phyloP scores from a whole-genome alignment of 495 filamentous ascomycete genomes.

The Xylaria palmicola region DNA sequence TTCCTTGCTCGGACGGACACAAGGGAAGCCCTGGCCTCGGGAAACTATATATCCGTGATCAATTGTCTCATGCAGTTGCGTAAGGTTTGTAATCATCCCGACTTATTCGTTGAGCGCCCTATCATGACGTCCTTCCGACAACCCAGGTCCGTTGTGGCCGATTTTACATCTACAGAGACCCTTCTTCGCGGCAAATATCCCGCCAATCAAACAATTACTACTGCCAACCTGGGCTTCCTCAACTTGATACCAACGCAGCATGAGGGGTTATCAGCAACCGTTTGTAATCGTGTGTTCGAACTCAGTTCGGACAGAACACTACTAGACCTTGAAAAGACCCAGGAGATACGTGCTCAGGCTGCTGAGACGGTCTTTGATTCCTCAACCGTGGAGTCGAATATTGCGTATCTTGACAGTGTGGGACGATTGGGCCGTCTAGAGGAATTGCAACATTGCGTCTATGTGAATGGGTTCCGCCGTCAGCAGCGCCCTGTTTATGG shows the following conservation, averaged over 20 bases:
- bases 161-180: conserved; percentile 74
- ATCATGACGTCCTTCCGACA: conserved; percentile 97
- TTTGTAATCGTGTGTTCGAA: conserved; percentile 60
- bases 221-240: conserved; percentile 72
- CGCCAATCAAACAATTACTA: conserved; percentile 61
- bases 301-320: conserved; percentile 64
- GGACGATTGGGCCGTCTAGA: conserved; percentile 71
- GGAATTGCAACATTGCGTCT: conserved; percentile 75
- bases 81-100: conserved; percentile 98
- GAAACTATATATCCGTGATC: conserved; percentile 96
- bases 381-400: conserved; percentile 61
- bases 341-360: conserved; percentile 60
- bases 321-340: conserved; percentile 60
- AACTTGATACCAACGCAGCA: conserved; percentile 75
- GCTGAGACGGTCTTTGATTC: conserved; percentile 61
- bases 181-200: conserved; percentile 68
- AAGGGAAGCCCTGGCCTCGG: conserved; percentile 81
- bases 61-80: conserved; percentile 97
- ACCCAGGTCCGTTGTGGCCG: conserved; percentile 74
- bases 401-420: conserved; percentile 70
- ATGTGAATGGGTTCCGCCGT: conserved; percentile 77
- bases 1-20: conserved; percentile 95
- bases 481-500: conserved; percentile 81
- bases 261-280: conserved; percentile 61
- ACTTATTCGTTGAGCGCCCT: conserved; percentile 96